These are phyloP conservation scores for Bryum argenteum DNA, from an alignment of 225 moss, liverwort and hornwort species.

Conservation along the genomic window DNA sequence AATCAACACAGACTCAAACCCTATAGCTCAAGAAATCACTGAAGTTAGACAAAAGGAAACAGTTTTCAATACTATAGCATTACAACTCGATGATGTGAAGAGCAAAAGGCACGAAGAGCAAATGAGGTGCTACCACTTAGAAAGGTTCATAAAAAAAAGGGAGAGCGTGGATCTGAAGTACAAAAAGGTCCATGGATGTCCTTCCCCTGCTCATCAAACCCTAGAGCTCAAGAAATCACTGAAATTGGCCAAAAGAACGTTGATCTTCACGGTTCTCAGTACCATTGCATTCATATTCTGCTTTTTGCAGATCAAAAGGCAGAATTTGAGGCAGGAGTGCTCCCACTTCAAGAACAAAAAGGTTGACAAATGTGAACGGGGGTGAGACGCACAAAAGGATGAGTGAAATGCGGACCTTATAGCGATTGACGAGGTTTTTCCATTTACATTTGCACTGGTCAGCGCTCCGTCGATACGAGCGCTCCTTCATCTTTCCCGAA, in stretches of 20 bases:
- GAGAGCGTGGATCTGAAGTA: too few species aligned
- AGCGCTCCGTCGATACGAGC: slow-evolving; percentile 82
- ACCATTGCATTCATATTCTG: too few species aligned
- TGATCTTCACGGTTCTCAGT: too few species aligned
- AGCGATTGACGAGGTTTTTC: slow-evolving; percentile 98
- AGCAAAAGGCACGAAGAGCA: neutral
- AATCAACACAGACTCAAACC: neutral
- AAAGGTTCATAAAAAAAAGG: too few species aligned
- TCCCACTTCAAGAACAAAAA: too few species aligned
- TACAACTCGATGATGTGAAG: neutral
- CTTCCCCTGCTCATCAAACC: too few species aligned
- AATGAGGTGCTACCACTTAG: too few species aligned
- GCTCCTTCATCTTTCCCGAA: slow-evolving; percentile 98
- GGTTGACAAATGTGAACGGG: too few species aligned
- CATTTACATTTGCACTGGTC: slow-evolving; percentile 99
- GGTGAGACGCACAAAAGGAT: neutral
- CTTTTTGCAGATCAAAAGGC: neutral
- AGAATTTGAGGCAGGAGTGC: neutral
- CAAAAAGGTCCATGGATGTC: too few species aligned
- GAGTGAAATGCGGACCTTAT: slow-evolving; percentile 60
- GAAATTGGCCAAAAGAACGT: too few species aligned
- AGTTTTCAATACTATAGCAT: too few species aligned
- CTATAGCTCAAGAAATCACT: neutral
- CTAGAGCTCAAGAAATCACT: too few species aligned
- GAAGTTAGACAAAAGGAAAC: neutral